Base-by-base conservation (phyloP, 129 eudicot species). In the Scalesia atractyloides region DNA sequence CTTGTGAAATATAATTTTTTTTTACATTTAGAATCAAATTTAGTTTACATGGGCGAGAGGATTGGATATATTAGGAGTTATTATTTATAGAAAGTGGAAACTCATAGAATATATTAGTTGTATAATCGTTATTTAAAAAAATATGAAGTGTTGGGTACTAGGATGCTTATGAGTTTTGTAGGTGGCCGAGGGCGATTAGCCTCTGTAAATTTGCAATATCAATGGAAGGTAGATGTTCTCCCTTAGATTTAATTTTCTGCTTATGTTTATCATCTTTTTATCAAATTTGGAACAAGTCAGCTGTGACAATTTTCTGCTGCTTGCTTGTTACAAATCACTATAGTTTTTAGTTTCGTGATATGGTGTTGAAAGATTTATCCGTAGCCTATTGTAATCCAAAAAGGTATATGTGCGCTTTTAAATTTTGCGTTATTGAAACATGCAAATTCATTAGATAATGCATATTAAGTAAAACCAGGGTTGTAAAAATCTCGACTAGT, bases 81-180 rank as follows among this genome's bases (percentile, higher is more conserved):
- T 58, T 58, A 58, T 58, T 11, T 58, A 50, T 69, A 69, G 76
- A 77, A 77, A 77, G 70, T 69, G 48, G 33, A 58, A 76, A 47
- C 20, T 57, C 43, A 17, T 49, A 77, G 81, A 70, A 70, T 70
- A 77, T 52, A 61, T 63, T 68, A 70, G 76, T 20, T 37, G 50
- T 24, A 76, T 60, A 48, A 68, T 39, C 49, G 66, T 69, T 60
- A 76, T 56, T 76, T 60, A 64, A 26, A 22, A 8, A 78, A 63
- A 70, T 50, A 9, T 16, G 14, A 47, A 57, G 9, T 10, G 15
- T 22, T 8, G 36, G 63, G 63, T 22, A 20, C 63, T 69, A 70
- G 76, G 59, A 63, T 49, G 54, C 19, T 69, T 50, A 77, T 69
- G 37, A 69, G 9, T 69, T 68, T 76, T 76, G 81, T 76, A 76